Evolutionary conservation across 2,329 filamentous ascomycete species (phyloP).

Genomic region (Xylariaceae sp.): DNA sequence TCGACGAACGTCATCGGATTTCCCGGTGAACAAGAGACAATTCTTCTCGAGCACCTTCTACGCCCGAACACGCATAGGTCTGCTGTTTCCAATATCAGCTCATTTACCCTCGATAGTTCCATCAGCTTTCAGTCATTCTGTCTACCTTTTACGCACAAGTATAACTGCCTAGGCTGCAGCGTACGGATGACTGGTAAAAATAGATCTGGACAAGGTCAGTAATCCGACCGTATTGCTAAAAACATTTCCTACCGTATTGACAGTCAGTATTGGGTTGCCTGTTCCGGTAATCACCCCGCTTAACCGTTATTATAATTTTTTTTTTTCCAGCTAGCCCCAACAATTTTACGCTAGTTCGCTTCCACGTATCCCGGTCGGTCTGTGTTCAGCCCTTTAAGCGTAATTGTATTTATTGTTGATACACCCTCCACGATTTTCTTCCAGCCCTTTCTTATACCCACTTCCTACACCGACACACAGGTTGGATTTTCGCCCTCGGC

Average conservation of each 20-base stretch:
- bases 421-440: conserved; percentile 14
- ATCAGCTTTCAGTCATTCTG: too few relatives aligned
- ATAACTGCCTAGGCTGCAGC: too few relatives aligned
- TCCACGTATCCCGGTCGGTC: background rate
- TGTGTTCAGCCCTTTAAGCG: conserved; percentile 1
- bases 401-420: conserved; percentile 22
- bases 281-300: conserved; percentile 26
- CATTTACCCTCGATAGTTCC: too few relatives aligned
- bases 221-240: conserved; percentile 4
- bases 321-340: conserved; percentile 22
- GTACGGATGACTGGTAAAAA: too few relatives aligned
- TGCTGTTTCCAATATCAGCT: too few relatives aligned
- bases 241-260: conserved; percentile 2
- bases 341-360: conserved; percentile 3
- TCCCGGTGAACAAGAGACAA: too few relatives aligned
- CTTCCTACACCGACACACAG: conserved; percentile 16
- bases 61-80: too few relatives aligned
- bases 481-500: conserved; percentile 11
- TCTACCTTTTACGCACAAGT: too few relatives aligned
- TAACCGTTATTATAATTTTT: conserved; percentile 13
- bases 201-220: background rate
- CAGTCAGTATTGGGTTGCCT: conserved; percentile 26
- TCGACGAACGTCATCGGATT: too few relatives aligned
- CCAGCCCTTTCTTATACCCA: conserved; percentile 13
- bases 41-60: too few relatives aligned